phyloP scores from a whole-genome alignment of 352 stramenopile genomes.

The Aphanomyces stellatus region DNA sequence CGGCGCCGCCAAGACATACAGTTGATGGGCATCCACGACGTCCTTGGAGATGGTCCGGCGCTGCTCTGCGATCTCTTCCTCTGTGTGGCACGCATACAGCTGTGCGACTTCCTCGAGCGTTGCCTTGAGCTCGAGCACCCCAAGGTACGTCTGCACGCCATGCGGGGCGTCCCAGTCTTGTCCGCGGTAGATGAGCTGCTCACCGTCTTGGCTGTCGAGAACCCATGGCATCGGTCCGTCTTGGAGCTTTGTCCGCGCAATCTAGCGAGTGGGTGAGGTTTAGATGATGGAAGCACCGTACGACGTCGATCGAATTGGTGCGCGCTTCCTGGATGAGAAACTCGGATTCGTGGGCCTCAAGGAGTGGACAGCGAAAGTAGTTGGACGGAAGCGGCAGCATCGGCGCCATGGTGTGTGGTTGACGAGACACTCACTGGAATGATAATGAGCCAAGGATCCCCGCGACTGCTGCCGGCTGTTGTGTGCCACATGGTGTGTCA shows the following conservation, averaged over 20 bases:
- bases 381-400: slow-evolving; percentile 5
- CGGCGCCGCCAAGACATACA: background rate
- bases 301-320: background rate
- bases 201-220: background rate
- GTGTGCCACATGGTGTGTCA: background rate
- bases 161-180: background rate
- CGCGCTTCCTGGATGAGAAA: background rate
- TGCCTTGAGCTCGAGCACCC: background rate
- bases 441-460: background rate
- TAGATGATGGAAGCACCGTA: background rate
- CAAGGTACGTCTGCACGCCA: background rate
- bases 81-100: background rate
- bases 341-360: background rate
- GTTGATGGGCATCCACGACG: background rate
- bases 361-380: background rate
- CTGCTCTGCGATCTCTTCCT: background rate
- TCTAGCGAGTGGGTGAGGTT: background rate
- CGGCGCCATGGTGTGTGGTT: background rate
- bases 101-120: background rate
- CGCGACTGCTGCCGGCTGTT: background rate
- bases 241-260: background rate
- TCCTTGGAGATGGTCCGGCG: background rate
- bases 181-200: background rate
- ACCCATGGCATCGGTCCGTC: background rate
- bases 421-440: background rate